Evolutionary conservation across 78 protist genomes (phyloP).

Genomic region (Mastigamoeba balamuthi): DNA sequence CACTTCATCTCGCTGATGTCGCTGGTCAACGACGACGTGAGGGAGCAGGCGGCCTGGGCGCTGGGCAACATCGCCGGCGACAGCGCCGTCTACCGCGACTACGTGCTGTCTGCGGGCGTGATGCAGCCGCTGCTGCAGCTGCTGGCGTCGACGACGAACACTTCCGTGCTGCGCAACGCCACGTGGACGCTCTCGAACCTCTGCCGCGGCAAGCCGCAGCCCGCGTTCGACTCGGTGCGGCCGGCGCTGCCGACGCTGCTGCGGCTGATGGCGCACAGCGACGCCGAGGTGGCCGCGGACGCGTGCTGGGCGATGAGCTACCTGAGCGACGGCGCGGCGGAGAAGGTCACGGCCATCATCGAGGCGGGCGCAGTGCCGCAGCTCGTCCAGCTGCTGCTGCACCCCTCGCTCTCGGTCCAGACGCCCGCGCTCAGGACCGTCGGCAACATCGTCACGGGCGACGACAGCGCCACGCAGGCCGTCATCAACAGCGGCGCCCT

Average conservation of each 20-base stretch:
- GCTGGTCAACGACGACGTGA: slow-evolving; percentile 68
- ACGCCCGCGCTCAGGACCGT: slow-evolving; percentile 91
- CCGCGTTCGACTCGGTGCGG: slow-evolving; percentile 34
- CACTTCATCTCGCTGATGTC: slow-evolving; percentile 68
- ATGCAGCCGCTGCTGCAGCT: slow-evolving; percentile 61
- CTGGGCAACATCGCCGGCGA: slow-evolving; percentile 94
- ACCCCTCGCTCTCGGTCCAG: slow-evolving; percentile 41
- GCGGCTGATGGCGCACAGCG: slow-evolving; percentile 44
- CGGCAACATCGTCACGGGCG: slow-evolving; percentile 98
- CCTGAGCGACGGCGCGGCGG: slow-evolving; percentile 85
- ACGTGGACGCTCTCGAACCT: slow-evolving; percentile 95
- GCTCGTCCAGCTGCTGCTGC: slow-evolving; percentile 70
- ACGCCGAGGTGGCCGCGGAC: slow-evolving; percentile 85
- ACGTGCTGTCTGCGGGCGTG: slow-evolving; percentile 46
- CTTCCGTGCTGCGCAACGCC: slow-evolving; percentile 79
- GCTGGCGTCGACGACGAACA: background rate
- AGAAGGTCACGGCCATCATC: slow-evolving; percentile 69
- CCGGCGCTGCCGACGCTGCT: slow-evolving; percentile 31
- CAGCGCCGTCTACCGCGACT: slow-evolving; percentile 71
- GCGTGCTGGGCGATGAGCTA: slow-evolving; percentile 96
- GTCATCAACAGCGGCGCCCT: slow-evolving; percentile 63
- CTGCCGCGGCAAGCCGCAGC: slow-evolving; percentile 93
- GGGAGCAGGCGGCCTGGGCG: slow-evolving; percentile 68
- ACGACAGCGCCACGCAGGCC: slow-evolving; percentile 89
- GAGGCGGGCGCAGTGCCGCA: slow-evolving; percentile 57